These are phyloP conservation scores for Candida sphagnicola DNA, from an alignment of 805 yeast species.

Conservation along the genomic window DNA sequence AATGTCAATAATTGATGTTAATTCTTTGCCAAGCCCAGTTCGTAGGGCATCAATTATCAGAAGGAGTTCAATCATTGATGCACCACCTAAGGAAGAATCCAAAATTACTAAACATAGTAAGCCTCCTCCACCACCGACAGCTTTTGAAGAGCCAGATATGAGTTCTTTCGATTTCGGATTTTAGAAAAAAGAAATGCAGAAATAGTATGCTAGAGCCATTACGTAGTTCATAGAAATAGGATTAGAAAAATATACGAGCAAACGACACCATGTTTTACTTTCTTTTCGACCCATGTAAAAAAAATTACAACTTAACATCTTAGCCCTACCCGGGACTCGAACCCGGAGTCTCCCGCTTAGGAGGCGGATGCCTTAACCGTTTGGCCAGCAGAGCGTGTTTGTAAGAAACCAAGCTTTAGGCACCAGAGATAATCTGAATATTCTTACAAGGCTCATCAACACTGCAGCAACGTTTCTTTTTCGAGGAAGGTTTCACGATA, in stretches of 20 bases:
- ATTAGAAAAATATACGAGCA: no score
- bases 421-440: no score
- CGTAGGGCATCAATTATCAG: background rate
- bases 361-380: slow-evolving; percentile 53
- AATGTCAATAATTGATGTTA: slow-evolving; percentile 2
- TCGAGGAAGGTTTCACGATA: no score
- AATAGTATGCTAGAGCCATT: no score
- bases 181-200: slow-evolving; percentile 5
- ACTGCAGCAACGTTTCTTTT: no score
- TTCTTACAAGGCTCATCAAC: no score
- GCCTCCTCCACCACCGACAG: slow-evolving; percentile 45
- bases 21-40: background rate
- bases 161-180: slow-evolving; percentile 57
- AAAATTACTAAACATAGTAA: slow-evolving; percentile 1
- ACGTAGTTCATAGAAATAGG: no score
- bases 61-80: slow-evolving; percentile 6
- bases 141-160: slow-evolving; percentile 74
- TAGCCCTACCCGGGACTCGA: slow-evolving; percentile 40
- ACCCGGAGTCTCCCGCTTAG: slow-evolving; percentile 41
- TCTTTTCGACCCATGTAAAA: no score
- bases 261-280: no score
- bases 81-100: slow-evolving; percentile 3
- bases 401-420: no score
- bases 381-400: slow-evolving; percentile 45
- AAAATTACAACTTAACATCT: background rate